phyloP scores from a whole-genome alignment of 1,284 basidiomycete genomes.

The Rhodotorula sp. region DNA sequence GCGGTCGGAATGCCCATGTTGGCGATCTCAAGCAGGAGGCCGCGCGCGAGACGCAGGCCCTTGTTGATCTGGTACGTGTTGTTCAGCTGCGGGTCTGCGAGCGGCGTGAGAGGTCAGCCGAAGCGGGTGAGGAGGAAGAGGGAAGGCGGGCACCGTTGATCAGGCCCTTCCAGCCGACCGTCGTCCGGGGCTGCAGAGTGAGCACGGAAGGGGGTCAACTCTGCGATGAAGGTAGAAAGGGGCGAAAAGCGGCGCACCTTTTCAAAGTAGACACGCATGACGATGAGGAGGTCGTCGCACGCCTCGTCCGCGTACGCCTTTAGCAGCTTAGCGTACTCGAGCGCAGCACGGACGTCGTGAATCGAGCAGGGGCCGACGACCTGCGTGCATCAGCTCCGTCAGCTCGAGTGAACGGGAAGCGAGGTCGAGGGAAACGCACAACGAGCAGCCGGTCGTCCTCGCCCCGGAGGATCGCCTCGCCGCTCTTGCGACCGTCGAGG shows the following conservation, averaged over 20 bases:
- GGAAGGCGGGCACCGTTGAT: conserved; percentile 67
- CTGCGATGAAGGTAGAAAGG: no score
- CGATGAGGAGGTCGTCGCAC: conserved; percentile 84
- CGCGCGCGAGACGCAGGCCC: conserved; percentile 86
- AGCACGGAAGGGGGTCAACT: conserved; percentile 23
- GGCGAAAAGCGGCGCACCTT: conserved; percentile 55
- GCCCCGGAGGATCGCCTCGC: conserved; percentile 76
- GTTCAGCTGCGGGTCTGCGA: conserved; percentile 73
- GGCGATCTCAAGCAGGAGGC: conserved; percentile 76
- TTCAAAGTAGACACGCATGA: conserved; percentile 96
- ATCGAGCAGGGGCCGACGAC: conserved; percentile 81
- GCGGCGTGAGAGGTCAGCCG: no score
- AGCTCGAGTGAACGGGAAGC: neutral
- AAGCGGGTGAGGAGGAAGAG: neutral
- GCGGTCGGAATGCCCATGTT: conserved; percentile 53
- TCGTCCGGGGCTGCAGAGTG: conserved; percentile 71
- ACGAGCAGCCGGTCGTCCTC: conserved; percentile 87
- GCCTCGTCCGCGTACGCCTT: conserved; percentile 76
- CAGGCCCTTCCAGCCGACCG: conserved; percentile 97
- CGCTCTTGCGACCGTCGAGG: conserved; percentile 74
- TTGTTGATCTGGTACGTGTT: conserved; percentile 88
- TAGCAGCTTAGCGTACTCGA: conserved; percentile 76
- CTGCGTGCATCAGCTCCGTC: conserved; percentile 11
- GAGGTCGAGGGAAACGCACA: conserved; percentile 65
- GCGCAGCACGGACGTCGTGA: conserved; percentile 78